Evolutionary conservation across 768 basidiomycete genomes (phyloP), one percentile per base, ranked within the genome.

Genomic region (Hydnum rufescens): DNA sequence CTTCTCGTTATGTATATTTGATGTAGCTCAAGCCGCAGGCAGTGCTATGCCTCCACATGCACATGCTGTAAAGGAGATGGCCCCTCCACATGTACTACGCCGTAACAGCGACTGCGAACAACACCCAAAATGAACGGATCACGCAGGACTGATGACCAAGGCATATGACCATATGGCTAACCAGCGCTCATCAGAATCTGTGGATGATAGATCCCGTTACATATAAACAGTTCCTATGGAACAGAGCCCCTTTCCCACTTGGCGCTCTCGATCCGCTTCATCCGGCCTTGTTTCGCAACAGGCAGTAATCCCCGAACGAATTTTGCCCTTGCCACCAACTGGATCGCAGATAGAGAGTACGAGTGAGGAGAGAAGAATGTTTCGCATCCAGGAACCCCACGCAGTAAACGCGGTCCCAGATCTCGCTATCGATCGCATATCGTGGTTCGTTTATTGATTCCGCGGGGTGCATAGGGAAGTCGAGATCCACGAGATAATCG

Each of bases 401-500:
- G 66, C 93, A 97, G 51, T 64, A 64, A n/a, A 85, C 77, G 19
- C 78, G 77, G 44, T 92, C 81, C 88, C 90, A 97, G 4, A 68
- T 76, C 16, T 70, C 64, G 39, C 64, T 62, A 60, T 88, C 76
- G 23, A 70, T 57, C 26, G 75, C 74, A 64, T 87, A 92, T 31
- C 88, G 80, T n/a, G 85, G 88, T 61, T 95, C 90, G 44, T 75
- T 55, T 0, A 56, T 42, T 4, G 51, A 22, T 3, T 22, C 30
- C 3, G 58, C 30, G 13, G 78, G 74, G 57, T 83, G 77, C 1
- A 67, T 64, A 0, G 90, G 89, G 62, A 86, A 87, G 66, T 90
- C 83, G 42, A 87, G 74, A 64, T 96, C 89, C 57, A 99, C 70
- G 54, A 99, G 70, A 65, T 93, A 96, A 64, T 87, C 82, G 63